Percentiles rank a stretch among this genome's conserved stretches.
Conservation (phyloP, 1,139 yeast species). For the Suhomyces bolitotheri region DNA sequence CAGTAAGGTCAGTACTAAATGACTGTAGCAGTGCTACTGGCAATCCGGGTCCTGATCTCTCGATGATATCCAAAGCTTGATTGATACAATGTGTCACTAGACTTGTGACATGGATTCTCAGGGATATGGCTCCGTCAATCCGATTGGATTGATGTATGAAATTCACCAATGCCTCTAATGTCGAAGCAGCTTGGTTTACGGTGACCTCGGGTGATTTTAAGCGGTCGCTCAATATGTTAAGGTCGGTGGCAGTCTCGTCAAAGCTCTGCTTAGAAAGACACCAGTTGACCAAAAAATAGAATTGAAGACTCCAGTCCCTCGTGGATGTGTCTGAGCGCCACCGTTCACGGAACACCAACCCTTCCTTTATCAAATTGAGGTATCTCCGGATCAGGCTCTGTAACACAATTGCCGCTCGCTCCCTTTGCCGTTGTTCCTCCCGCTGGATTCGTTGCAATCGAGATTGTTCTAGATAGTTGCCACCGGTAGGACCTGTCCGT, state of each 20-base stretch:
- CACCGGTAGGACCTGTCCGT: conserved; percentile 22
- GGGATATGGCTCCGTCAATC: neutral
- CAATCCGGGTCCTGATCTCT: neutral
- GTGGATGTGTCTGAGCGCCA: conserved; percentile 5
- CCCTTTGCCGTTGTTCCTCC: conserved; percentile 53
- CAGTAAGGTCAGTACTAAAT: conserved; percentile 1
- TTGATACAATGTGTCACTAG: conserved; percentile 1
- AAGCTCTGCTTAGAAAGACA: conserved; percentile 8
- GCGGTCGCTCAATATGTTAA: conserved; percentile 1
- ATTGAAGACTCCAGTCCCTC: conserved; percentile 18
- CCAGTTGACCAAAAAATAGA: conserved; percentile 23
- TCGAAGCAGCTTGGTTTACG: neutral
- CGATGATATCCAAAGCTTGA: conserved; percentile 2
- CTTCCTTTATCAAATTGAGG: conserved; percentile 26
- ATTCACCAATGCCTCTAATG: conserved; percentile 1
- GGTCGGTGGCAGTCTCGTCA: conserved; percentile 5
- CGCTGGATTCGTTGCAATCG: conserved; percentile 66
- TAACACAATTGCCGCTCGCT: conserved; percentile 49
- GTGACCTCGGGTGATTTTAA: neutral
- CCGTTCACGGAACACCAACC: conserved; percentile 11
- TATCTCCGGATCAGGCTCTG: conserved; percentile 49
- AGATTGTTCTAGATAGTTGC: conserved; percentile 56
- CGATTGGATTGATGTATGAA: neutral
- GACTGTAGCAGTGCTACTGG: too few relatives aligned
- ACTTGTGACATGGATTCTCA: neutral